Conservation (phyloP, 2,329 filamentous ascomycete genomes). For the Zelopaecilomyces penicillatus region DNA sequence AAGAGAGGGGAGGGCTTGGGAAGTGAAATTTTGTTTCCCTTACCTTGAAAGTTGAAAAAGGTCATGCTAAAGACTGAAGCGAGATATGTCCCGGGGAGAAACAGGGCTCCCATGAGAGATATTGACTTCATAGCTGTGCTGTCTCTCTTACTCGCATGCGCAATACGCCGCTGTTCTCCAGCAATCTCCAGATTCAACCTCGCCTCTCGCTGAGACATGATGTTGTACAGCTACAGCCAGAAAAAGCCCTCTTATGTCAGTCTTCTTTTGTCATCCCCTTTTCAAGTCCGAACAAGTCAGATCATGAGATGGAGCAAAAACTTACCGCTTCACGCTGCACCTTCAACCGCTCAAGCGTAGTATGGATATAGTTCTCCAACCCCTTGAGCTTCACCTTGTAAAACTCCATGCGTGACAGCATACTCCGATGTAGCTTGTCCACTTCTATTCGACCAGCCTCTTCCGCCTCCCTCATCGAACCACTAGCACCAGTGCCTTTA, state of each 20-base stretch:
- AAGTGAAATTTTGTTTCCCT: slow-evolving; percentile 6
- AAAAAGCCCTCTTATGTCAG: neutral
- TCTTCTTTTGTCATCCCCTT: neutral
- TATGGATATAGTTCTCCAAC: slow-evolving; percentile 55
- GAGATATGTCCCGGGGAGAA: slow-evolving; percentile 54
- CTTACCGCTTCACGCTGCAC: slow-evolving; percentile 54
- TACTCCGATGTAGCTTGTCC: slow-evolving; percentile 42
- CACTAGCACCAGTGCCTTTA: slow-evolving; percentile 12
- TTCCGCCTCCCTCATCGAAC: slow-evolving; percentile 14
- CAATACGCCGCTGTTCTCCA: slow-evolving; percentile 49
- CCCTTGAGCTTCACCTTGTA: slow-evolving; percentile 53
- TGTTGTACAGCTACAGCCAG: slow-evolving; percentile 49
- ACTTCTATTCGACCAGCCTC: slow-evolving; percentile 24
- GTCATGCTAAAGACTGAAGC: slow-evolving; percentile 59
- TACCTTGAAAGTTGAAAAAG: slow-evolving; percentile 54
- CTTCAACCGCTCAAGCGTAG: slow-evolving; percentile 50
- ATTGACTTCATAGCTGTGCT: slow-evolving; percentile 59
- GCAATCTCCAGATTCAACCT: slow-evolving; percentile 57
- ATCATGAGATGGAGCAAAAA: slow-evolving; percentile 5
- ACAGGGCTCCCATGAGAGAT: slow-evolving; percentile 54
- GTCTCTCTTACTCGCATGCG: slow-evolving; percentile 52
- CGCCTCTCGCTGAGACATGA: slow-evolving; percentile 57
- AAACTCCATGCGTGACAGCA: slow-evolving; percentile 48
- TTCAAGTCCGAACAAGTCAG: neutral
- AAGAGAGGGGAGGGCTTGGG: neutral